These are phyloP conservation scores for Magnaporthales sp. DNA, from an alignment of 2,329 filamentous ascomycete species.

Conservation along the genomic window DNA sequence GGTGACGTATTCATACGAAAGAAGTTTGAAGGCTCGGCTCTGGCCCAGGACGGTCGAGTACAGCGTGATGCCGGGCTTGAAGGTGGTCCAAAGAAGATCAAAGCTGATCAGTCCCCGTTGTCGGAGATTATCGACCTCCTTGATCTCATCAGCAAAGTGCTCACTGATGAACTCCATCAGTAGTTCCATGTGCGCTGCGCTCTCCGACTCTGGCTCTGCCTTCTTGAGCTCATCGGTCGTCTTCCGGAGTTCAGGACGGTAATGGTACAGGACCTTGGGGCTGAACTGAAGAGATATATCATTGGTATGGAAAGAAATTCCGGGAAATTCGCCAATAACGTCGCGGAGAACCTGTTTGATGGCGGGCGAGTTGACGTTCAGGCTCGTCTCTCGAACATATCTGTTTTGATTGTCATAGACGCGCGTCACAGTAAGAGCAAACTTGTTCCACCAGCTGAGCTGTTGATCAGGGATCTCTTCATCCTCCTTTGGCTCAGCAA, in stretches of 20 bases:
- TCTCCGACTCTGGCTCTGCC: constrained; percentile 14
- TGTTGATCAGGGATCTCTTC: constrained; percentile 18
- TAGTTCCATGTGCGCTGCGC: constrained; percentile 16
- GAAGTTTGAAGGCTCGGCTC: neutral
- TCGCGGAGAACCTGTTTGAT: constrained; percentile 15
- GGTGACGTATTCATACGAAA: constrained; percentile 20
- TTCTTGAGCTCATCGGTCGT: constrained; percentile 11
- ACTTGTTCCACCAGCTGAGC: constrained; percentile 21
- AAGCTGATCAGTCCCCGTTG: constrained; percentile 24
- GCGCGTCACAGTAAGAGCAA: constrained; percentile 17
- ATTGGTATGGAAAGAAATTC: constrained; percentile 16
- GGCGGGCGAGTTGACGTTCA: constrained; percentile 15
- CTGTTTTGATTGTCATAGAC: constrained; percentile 14
- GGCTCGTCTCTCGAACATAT: constrained; percentile 9
- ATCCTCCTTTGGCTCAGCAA: constrained; percentile 20
- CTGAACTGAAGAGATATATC: constrained; percentile 16
- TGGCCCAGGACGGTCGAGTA: constrained; percentile 17
- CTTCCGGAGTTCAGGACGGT: constrained; percentile 15
- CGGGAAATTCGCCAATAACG: constrained; percentile 16
- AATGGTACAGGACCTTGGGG: constrained; percentile 17
- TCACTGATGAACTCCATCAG: constrained; percentile 18
- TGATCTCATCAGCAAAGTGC: constrained; percentile 19
- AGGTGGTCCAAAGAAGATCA: constrained; percentile 44
- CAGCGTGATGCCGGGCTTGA: constrained; percentile 35
- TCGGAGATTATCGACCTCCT: constrained; percentile 16